A percentile compares a stretch with the other conserved stretches of the same genome.
phyloP scores from a whole-genome alignment of 1,284 basidiomycete genomes.

The Coniferiporia sulphurascens region DNA sequence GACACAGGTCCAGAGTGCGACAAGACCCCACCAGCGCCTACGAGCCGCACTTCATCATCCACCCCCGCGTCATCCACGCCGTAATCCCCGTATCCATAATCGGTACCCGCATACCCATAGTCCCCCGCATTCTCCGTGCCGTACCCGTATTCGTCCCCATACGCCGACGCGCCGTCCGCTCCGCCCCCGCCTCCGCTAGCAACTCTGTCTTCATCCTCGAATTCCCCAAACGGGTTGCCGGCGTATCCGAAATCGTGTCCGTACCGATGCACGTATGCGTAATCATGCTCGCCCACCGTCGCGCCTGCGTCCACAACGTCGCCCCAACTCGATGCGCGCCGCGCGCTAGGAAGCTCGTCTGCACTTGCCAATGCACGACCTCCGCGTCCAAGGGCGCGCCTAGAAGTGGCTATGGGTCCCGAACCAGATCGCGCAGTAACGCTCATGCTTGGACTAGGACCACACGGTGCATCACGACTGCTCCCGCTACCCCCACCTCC shows the following conservation, averaged over 20 bases:
- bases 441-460: too few relatives aligned
- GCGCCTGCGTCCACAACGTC: slow-evolving; percentile 1
- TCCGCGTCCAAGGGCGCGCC: neutral
- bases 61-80: neutral
- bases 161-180: neutral
- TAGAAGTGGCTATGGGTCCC: neutral
- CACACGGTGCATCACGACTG: too few relatives aligned
- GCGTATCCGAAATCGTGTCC: too few relatives aligned
- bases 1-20: slow-evolving; percentile 11
- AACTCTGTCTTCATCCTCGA: too few relatives aligned
- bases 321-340: slow-evolving; percentile 17
- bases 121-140: slow-evolving; percentile 3
- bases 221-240: too few relatives aligned
- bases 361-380: slow-evolving; percentile 8
- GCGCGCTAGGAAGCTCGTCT: slow-evolving; percentile 14
- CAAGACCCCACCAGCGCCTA: slow-evolving; percentile 14
- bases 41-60: slow-evolving; percentile 10
- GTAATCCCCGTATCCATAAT: slow-evolving; percentile 6
- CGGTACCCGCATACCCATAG: slow-evolving; percentile 6
- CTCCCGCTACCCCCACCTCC: too few relatives aligned
- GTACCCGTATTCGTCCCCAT: slow-evolving; percentile 8
- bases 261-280: too few relatives aligned
- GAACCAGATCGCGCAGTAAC: slow-evolving; percentile 4
- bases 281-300: too few relatives aligned
- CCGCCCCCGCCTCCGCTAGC: too few relatives aligned